Conservation (phyloP, 805 yeast genomes). For the Blastobotrys muscicola region DNA sequence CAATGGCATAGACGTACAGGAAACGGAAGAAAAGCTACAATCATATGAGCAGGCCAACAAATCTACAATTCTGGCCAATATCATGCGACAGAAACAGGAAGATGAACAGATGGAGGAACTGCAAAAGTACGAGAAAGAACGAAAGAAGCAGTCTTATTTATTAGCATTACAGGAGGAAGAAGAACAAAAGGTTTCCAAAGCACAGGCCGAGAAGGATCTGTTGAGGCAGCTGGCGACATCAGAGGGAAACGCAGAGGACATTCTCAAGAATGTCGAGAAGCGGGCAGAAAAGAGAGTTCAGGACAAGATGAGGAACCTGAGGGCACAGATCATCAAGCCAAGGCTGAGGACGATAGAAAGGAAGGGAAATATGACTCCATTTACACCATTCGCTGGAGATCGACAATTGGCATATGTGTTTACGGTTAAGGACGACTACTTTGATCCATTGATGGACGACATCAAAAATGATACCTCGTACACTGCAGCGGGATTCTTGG, state of each 20-base stretch:
- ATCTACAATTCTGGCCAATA: constrained; percentile 66
- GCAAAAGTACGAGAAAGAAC: constrained; percentile 63
- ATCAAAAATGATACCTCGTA: constrained; percentile 50
- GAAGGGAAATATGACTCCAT: constrained; percentile 41
- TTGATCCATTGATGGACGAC: constrained; percentile 55
- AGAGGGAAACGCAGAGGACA: constrained; percentile 36
- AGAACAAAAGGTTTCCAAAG: constrained; percentile 37
- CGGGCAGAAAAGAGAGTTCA: not conserved
- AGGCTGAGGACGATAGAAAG: not conserved
- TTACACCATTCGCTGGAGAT: constrained; percentile 93
- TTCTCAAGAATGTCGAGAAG: constrained; percentile 33
- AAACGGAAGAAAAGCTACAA: constrained; percentile 53
- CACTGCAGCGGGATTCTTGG: constrained; percentile 78
- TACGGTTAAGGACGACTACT: constrained; percentile 38
- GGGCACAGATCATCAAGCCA: not conserved
- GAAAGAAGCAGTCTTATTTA: constrained; percentile 38
- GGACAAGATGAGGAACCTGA: not conserved
- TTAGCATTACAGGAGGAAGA: constrained; percentile 58
- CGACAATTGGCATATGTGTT: constrained; percentile 49
- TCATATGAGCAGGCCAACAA: constrained; percentile 59
- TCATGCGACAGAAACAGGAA: constrained; percentile 63
- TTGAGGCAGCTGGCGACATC: constrained; percentile 42
- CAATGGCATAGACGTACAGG: constrained; percentile 61
- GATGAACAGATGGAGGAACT: constrained; percentile 50
- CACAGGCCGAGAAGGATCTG: constrained; percentile 43